Base-by-base conservation (phyloP, 2,329 filamentous ascomycete genomes). In the Corinectria fuckeliana region DNA sequence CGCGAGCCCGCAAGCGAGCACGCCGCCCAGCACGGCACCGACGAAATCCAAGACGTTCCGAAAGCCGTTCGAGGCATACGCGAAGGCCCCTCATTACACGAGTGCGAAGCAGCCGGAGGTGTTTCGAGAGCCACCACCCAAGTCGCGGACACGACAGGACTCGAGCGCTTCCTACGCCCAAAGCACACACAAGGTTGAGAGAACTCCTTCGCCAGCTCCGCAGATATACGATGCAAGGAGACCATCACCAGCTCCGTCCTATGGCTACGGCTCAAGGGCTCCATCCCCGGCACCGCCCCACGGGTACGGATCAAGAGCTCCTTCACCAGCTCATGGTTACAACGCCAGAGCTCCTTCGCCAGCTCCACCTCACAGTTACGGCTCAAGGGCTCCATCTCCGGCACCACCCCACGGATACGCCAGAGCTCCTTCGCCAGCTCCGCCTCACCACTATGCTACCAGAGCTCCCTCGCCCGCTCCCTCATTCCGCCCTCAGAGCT, bases 1-100 rank as follows among this genome's bases (percentile, higher is more conserved):
- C 26, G 81, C 80, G 52, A 88, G 86, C 68, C 85, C 86, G 1
- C 66, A 61, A 82, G 79, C 87, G 63, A 79, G 80, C 69, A 80
- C 84, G 1, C 82, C 85, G 58, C 81, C 85, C 45, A 81, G 78
- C 59, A 82, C 80, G 66, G 81, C 81, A 21, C 80, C 85, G 1
- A 82, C 86, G 23, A 89, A 88, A 71, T 82, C 83, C 20, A 88
- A 82, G 73, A 84, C 85, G 1, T 88, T 88, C 67, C 84, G 87
- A 64, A 88, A 88, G 63, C 87, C 87, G 0, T 90, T 89, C 68
- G 85, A 88, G 72, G 86, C 87, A 36, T 90, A 90, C 71, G 79
- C 86, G 32, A 88, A 88, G 66, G 86, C 86, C 21, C 87, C 87
- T 23, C 86, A 88, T 70, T 88, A 89, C 72, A 86, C 85, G 13